phyloP scores from a whole-genome alignment of 2,329 filamentous ascomycete species.

The Blastomyces emzantsi region DNA sequence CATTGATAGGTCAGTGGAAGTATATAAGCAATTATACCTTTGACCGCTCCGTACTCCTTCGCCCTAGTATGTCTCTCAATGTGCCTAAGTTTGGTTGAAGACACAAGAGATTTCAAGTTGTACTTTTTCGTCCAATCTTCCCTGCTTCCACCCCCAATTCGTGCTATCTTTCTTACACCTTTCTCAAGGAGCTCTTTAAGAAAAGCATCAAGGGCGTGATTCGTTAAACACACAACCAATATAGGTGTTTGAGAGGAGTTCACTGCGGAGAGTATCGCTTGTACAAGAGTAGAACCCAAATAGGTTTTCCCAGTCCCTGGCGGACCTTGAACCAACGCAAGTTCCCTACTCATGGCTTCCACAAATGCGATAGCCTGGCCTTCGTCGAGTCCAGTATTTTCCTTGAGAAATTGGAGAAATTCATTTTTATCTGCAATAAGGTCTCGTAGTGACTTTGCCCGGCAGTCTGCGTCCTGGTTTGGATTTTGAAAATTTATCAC shows the following conservation, averaged over 20 bases:
- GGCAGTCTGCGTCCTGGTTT: not conserved
- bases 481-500: constrained; percentile 1
- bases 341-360: constrained; percentile 16
- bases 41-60: constrained; percentile 3
- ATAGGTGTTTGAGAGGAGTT: constrained; percentile 20
- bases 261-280: constrained; percentile 22
- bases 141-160: constrained; percentile 25
- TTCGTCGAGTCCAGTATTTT: constrained; percentile 18
- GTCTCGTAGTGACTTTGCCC: not conserved
- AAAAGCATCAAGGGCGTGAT: constrained; percentile 27
- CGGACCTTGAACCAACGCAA: constrained; percentile 24
- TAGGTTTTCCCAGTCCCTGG: constrained; percentile 24
- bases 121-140: constrained; percentile 18
- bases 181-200: constrained; percentile 20
- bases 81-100: constrained; percentile 12
- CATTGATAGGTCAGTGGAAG: not conserved
- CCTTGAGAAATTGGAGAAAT: constrained; percentile 11
- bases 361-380: constrained; percentile 20
- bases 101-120: constrained; percentile 14
- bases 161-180: constrained; percentile 22
- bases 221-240: constrained; percentile 26
- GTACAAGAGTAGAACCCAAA: constrained; percentile 19
- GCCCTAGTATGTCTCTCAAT: constrained; percentile 5
- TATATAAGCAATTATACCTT: constrained; percentile 5
- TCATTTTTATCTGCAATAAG: constrained; percentile 9